Evolutionary conservation across 305 asterid genomes (phyloP).

Genomic region (Solanum hybrid): DNA sequence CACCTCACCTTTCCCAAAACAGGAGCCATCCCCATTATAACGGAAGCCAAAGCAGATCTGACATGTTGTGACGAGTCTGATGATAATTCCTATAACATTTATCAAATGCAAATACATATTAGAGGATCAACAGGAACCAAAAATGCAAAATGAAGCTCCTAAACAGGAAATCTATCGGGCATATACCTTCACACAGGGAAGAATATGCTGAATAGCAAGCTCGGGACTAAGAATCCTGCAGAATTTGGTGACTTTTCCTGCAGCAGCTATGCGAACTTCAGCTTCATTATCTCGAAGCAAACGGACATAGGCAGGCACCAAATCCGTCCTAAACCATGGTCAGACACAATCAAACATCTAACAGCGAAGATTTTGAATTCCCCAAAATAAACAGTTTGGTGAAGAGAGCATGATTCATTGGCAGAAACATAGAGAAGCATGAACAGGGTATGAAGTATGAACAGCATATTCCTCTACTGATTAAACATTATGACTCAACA

Average conservation of each 20-base stretch:
- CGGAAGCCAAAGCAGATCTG: constrained; percentile 89
- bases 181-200: constrained; percentile 90
- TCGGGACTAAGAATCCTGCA: constrained; percentile 78
- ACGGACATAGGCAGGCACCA: constrained; percentile 94
- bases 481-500: neutral
- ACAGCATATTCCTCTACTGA: neutral
- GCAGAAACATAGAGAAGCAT: neutral
- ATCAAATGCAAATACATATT: neutral
- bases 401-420: neutral
- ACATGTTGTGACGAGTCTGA: constrained; percentile 98
- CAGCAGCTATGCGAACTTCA: constrained; percentile 94
- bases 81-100: constrained; percentile 63
- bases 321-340: constrained; percentile 50
- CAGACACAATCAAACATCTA: constrained; percentile 1
- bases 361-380: neutral
- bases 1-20: constrained; percentile 69
- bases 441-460: neutral
- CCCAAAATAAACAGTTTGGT: neutral
- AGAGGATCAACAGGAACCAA: neutral
- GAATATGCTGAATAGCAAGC: constrained; percentile 82
- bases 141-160: neutral
- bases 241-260: constrained; percentile 89
- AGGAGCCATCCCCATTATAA: constrained; percentile 96
- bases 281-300: constrained; percentile 95
- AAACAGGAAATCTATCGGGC: constrained; percentile 7